A percentile compares a stretch with the other conserved stretches of the same genome.
Conservation (phyloP, 2,329 filamentous ascomycete genomes). For the Curvularia sp. region DNA sequence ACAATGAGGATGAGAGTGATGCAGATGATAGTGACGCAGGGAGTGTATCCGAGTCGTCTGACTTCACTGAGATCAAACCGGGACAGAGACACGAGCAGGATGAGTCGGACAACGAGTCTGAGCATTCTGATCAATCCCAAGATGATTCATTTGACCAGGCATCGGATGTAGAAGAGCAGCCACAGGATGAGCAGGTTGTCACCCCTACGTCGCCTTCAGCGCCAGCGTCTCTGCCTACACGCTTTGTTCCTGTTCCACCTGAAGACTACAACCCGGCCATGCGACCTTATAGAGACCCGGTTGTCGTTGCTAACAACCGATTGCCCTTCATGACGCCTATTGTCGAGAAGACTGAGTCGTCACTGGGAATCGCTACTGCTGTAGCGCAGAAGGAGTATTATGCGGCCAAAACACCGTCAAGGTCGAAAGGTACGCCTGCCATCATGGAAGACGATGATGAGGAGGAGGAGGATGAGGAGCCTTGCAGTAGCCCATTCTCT, state of each 20-base stretch:
- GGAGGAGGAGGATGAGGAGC: conserved; percentile 12
- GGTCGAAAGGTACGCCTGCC: conserved; percentile 54
- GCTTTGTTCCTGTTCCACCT: conserved; percentile 80
- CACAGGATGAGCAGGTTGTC: conserved; percentile 50
- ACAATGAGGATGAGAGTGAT: conserved; percentile 38
- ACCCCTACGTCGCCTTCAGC: conserved; percentile 57
- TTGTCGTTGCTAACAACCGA: conserved; percentile 82
- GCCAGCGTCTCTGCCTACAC: conserved; percentile 55
- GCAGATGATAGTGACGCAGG: conserved; percentile 49
- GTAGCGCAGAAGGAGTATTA: conserved; percentile 64
- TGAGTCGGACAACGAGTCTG: conserved; percentile 48
- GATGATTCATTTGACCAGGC: conserved; percentile 48
- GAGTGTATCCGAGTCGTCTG: conserved; percentile 81
- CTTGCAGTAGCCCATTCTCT: conserved; percentile 74
- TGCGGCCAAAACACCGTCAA: conserved; percentile 79
- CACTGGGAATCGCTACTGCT: conserved; percentile 63
- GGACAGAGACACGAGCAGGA: conserved; percentile 58
- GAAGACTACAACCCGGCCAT: conserved; percentile 85
- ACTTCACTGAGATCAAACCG: conserved; percentile 78
- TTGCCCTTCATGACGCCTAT: conserved; percentile 99
- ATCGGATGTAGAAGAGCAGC: conserved; percentile 39
- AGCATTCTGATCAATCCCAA: conserved; percentile 41
- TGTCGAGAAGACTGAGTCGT: conserved; percentile 91
- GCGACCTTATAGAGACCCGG: conserved; percentile 80
- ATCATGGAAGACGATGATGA: conserved; percentile 53